Conservation (phyloP, 306 rosid species). For the Herpetospermum pedunculosum region DNA sequence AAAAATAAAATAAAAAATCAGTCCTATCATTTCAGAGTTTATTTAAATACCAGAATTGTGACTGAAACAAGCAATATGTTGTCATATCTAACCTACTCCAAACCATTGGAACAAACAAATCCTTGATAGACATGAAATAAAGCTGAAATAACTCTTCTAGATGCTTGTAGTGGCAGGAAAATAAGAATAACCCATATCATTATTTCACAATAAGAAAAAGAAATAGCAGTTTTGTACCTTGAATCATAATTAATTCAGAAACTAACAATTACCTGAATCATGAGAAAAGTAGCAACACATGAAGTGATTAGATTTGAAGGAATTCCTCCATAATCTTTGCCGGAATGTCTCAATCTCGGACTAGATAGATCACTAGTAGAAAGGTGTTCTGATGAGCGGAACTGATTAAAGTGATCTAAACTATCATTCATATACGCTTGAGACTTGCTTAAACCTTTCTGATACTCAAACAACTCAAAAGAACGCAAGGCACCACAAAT, state of each 20-base stretch:
- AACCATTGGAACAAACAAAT: background rate
- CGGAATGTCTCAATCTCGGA: slow-evolving; percentile 23
- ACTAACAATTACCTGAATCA: slow-evolving; percentile 64
- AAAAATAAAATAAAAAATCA: too few relatives aligned
- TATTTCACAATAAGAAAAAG: background rate
- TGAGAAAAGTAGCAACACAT: slow-evolving; percentile 66
- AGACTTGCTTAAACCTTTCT: slow-evolving; percentile 27
- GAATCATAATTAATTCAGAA: background rate
- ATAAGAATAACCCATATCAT: background rate
- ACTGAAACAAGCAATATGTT: background rate
- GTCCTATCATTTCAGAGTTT: background rate
- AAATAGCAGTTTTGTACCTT: background rate
- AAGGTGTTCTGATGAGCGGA: slow-evolving; percentile 27
- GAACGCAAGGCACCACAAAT: slow-evolving; percentile 65
- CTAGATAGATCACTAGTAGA: slow-evolving; percentile 29
- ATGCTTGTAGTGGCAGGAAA: background rate
- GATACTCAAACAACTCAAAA: slow-evolving; percentile 32
- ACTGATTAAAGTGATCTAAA: slow-evolving; percentile 24
- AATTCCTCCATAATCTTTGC: slow-evolving; percentile 42
- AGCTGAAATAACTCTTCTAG: background rate
- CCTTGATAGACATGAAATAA: background rate
- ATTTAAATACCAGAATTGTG: background rate
- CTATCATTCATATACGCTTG: slow-evolving; percentile 51
- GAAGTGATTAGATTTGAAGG: slow-evolving; percentile 79
- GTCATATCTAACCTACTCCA: background rate